A percentile compares a stretch with the other conserved stretches of the same genome.
These are phyloP conservation scores for Colletotrichum noveboracense DNA, from an alignment of 2,329 filamentous ascomycete species.

Conservation along the genomic window DNA sequence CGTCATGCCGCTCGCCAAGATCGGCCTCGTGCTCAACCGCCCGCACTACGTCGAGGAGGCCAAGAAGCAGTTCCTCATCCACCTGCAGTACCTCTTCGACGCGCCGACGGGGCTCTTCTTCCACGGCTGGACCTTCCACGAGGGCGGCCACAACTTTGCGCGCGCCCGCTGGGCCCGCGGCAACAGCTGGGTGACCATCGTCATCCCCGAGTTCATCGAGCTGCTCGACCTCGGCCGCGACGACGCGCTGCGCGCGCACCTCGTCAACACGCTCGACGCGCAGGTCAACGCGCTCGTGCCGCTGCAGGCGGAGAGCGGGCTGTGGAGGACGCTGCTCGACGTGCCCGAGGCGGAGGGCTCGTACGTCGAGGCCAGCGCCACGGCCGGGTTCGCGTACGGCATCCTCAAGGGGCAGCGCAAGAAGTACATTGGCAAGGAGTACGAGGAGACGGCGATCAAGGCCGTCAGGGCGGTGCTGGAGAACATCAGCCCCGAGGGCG, in stretches of 20 bases:
- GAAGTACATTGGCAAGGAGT: slow-evolving; percentile 69
- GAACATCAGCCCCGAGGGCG: slow-evolving; percentile 70
- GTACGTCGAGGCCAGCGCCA: slow-evolving; percentile 78
- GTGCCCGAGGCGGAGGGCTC: slow-evolving; percentile 69
- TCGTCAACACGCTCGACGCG: slow-evolving; percentile 68
- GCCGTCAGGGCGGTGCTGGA: slow-evolving; percentile 71
- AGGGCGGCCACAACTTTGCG: slow-evolving; percentile 68
- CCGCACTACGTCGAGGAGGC: slow-evolving; percentile 80
- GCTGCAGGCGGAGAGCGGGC: slow-evolving; percentile 65
- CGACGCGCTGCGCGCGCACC: slow-evolving; percentile 65
- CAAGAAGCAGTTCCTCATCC: slow-evolving; percentile 77
- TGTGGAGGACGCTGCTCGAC: slow-evolving; percentile 80
- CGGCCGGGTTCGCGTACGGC: slow-evolving; percentile 81
- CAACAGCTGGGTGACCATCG: slow-evolving; percentile 81
- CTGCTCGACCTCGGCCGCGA: slow-evolving; percentile 67
- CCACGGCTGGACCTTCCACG: slow-evolving; percentile 82
- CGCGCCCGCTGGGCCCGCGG: slow-evolving; percentile 63
- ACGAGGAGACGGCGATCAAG: slow-evolving; percentile 65
- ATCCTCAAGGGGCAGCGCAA: slow-evolving; percentile 76
- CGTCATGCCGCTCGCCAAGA: slow-evolving; percentile 80
- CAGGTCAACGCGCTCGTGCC: slow-evolving; percentile 70
- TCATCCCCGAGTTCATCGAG: slow-evolving; percentile 83
- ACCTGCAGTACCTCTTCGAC: slow-evolving; percentile 82
- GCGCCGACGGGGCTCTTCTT: slow-evolving; percentile 75
- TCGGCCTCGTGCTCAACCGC: slow-evolving; percentile 71